phyloP scores from a whole-genome alignment of 164 flowering plant species.

The Houttuynia cordata region DNA sequence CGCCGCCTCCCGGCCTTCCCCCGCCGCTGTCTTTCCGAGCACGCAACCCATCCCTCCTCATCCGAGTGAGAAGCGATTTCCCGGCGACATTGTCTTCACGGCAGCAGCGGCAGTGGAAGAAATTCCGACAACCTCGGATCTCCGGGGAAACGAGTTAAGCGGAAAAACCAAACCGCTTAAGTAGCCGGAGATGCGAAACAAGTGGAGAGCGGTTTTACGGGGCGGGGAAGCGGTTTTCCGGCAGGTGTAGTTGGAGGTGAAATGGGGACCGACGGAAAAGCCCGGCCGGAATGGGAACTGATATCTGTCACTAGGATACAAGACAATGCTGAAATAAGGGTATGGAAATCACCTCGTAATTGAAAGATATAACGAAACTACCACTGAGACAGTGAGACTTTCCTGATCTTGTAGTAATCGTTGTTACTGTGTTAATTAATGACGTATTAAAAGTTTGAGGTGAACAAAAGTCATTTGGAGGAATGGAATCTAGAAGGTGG shows the following conservation, averaged over 20 bases:
- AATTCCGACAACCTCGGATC: neutral
- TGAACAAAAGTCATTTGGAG: too few relatives aligned
- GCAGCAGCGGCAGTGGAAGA: neutral
- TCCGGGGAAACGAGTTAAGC: neutral
- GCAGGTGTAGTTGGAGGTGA: neutral
- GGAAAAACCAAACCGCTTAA: neutral
- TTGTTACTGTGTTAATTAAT: too few relatives aligned
- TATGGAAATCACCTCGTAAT: too few relatives aligned
- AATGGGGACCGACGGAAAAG: neutral
- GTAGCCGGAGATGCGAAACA: neutral
- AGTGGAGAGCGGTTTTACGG: conserved; percentile 1
- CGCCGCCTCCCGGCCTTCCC: conserved; percentile 6
- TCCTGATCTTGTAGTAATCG: too few relatives aligned
- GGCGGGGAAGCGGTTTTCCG: neutral
- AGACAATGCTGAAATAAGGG: neutral
- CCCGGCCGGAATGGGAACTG: neutral
- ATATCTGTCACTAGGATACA: neutral
- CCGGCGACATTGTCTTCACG: neutral
- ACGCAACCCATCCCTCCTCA: conserved; percentile 54
- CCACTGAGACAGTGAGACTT: too few relatives aligned
- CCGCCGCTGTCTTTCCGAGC: conserved; percentile 20
- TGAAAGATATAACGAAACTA: too few relatives aligned
- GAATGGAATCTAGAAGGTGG: too few relatives aligned
- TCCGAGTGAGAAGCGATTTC: conserved; percentile 3
- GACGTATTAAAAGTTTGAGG: too few relatives aligned